Base-by-base conservation (phyloP, 192 early-diverging fungal species). In the Backusella circina region DNA sequence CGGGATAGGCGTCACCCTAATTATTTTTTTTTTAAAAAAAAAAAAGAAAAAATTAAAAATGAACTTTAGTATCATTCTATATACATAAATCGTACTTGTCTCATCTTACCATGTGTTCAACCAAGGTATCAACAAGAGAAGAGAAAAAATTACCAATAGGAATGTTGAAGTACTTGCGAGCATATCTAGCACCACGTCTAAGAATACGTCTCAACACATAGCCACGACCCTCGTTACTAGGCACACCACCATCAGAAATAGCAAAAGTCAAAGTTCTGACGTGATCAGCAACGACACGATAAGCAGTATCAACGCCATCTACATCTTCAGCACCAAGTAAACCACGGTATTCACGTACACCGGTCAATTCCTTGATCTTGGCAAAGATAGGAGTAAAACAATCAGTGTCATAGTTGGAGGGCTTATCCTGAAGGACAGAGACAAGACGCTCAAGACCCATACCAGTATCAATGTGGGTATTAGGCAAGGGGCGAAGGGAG, bases 331-430 rank as follows among this genome's bases (percentile, higher is more conserved):
- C 90, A 23, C 98, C 98, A 23, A 99, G 77, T 54, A 92, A 88
- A 70, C 96, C 98, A 8, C 87, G 82, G 84, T 99, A 99, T 35
- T 89, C 76, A 28, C 95, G 87, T 26, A 90, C 95, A 47, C 93
- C 92, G 38, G 96, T 97, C 75, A 96, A 84, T 70, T 91, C 85
- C 86, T 96, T 93, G 79, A 99, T 98, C 16, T 83, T 80, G 26
- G 37, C 82, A 81, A 97, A 98, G 54, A 97, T 80, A 31, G 93
- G 94, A 66, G 88, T 89, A 83, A 92, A 99, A 30, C 91, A 90
- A 75, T 98, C 96, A 28, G 97, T 99, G 82, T 99, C 98, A 81
- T 98, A 99, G 91, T 99, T 99, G 77, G 96, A 97, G 26, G 86
- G 80, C 88, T 95, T 96, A 84, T 95, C 86, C 83, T 99, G 97